Base-by-base conservation (phyloP, 1,139 yeast species). In the Diutina scorzettiae region DNA sequence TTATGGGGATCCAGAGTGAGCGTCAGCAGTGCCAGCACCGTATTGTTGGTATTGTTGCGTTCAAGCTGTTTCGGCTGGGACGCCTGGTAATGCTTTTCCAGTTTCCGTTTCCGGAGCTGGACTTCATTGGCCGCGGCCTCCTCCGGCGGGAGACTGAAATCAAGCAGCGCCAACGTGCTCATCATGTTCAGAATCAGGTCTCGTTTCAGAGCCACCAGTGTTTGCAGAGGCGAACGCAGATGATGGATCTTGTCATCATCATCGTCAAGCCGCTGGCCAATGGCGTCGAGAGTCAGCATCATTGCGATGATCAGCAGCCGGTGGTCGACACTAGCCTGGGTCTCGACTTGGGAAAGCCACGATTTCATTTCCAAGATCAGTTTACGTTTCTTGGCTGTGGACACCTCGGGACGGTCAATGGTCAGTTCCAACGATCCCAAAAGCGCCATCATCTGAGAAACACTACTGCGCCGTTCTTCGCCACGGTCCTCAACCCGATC, bases 391-490 rank as follows among this genome's bases (percentile, higher is more conserved):
- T 29, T 40, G 9, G 31, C 23, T 14, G 37, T 16, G 4, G 30
- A 19, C 9, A 19, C 19, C 5, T 17, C 23, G 3, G 20, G 28
- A 3, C 20, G 16, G n/a, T 27, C 34, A 9, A 33, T 32, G 18
- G 39, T 25, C 19, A 28, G 21, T 40, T 53, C 57, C 29, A 55
- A 43, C 6, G 44, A 46, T 4, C 51, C 49, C 33, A 56, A 46
- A 19, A 54, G 41, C 20, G 45, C 47, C 59, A 56, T 53, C 44
- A 54, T 45, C 19, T 52, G 49, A 21, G 41, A 46, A 8, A 55
- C 48, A 12, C 30, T 27, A 1, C 56, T 54, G 2, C 43, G 30
- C 4, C 45, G 41, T 3, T 12, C 37, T 4, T 32, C 37, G 17
- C 5, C 25, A 9, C 14, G 37, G n/a, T 20, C 25, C 3, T 20